Percentiles rank a stretch among this genome's conserved stretches.
Evolutionary conservation across 352 stramenopile genomes (phyloP).

Genomic region (Aphanomyces cochlioides): DNA sequence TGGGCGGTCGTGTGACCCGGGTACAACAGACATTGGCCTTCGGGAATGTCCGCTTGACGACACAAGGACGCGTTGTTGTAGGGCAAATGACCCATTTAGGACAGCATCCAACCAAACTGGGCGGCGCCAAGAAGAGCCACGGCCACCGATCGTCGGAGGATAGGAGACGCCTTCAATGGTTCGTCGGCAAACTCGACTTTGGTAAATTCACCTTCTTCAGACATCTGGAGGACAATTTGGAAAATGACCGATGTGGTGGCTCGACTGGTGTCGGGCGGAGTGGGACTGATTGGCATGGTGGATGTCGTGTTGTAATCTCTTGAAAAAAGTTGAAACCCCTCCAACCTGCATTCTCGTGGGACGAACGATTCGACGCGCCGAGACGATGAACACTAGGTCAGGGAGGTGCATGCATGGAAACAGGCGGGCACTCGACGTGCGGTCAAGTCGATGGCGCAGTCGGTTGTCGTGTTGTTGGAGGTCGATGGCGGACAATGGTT

Average conservation of each 20-base stretch:
- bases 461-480: not conserved
- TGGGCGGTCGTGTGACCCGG: not conserved
- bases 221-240: slow-evolving; percentile 36
- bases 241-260: not conserved
- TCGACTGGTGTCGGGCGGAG: too few species aligned
- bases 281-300: too few species aligned
- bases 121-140: not conserved
- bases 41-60: not conserved
- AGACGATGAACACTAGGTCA: too few species aligned
- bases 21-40: not conserved
- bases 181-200: not conserved
- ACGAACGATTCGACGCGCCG: too few species aligned
- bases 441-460: too few species aligned
- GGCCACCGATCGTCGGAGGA: not conserved
- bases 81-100: not conserved
- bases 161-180: slow-evolving; percentile 16
- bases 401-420: too few species aligned
- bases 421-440: too few species aligned
- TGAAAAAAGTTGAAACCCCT: too few species aligned
- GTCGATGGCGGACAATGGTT: not conserved
- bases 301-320: too few species aligned
- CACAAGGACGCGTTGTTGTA: not conserved
- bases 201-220: slow-evolving; percentile 34
- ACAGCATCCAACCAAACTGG: not conserved
- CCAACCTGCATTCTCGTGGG: too few species aligned